Evolutionary conservation across 352 stramenopile species (phyloP), one percentile per base, ranked within the genome.

Genomic region (Pythium brachiatum): DNA sequence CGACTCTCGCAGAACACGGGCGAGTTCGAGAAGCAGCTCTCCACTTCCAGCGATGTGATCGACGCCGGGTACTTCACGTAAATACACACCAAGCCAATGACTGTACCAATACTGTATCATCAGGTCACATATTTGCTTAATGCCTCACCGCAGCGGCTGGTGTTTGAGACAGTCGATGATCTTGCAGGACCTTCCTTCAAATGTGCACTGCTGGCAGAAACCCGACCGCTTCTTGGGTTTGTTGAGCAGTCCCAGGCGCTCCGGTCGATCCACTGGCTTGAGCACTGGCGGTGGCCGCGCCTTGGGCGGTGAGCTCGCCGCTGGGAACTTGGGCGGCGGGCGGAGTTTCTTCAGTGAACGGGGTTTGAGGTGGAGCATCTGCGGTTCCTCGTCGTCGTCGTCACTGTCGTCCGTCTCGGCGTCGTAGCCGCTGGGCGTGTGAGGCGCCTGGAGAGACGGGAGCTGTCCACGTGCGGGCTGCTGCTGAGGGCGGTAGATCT

Each of bases 51-150:
- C 36, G 86, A 95, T 57, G 78, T 88, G 41, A 86, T 95, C 52
- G 86, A 95, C 51, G 83, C 86, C 15, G 86, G 86, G 38, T 95
- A 95, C 74, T 95, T 95, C 57, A 95, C 86, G 20, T 93, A 79
- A n/a, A n/a, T n/a, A n/a, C n/a, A n/a, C n/a, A n/a, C n/a, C n/a
- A n/a, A n/a, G n/a, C n/a, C n/a, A n/a, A n/a, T n/a, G n/a, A n/a
- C n/a, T n/a, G n/a, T n/a, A n/a, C n/a, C n/a, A n/a, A n/a, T n/a
- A n/a, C n/a, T n/a, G n/a, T n/a, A n/a, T n/a, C n/a, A n/a, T n/a
- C n/a, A n/a, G n/a, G n/a, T n/a, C n/a, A n/a, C n/a, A n/a, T n/a
- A n/a, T n/a, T n/a, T n/a, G n/a, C n/a, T n/a, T n/a, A 44, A 44
- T 44, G 38, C 38, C 38, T 44, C 38, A 55, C 32, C 34, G 36